Conservation (phyloP, 1,284 basidiomycete species). For the Trichosporon coremiiforme region DNA sequence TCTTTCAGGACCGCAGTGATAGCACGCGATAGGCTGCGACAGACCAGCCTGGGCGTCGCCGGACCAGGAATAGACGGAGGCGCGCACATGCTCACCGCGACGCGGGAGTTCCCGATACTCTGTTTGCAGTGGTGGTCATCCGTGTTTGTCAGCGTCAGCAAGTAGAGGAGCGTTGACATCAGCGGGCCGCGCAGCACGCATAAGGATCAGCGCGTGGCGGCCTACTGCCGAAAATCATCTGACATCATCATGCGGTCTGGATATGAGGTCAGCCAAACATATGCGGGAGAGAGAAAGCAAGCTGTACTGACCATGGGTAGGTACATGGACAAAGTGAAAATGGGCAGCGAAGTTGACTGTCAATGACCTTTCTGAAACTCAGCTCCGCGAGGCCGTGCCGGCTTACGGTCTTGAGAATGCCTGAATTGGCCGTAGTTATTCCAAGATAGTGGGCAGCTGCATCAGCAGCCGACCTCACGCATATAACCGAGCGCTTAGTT, state of each 20-base stretch:
- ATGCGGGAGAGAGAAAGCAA: not conserved
- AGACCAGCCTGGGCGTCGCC: not conserved
- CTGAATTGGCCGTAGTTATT: not conserved
- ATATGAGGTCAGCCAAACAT: not conserved
- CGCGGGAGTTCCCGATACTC: not conserved
- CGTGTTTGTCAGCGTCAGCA: not conserved
- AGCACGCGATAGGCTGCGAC: not conserved
- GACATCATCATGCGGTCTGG: not conserved
- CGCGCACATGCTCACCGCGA: not conserved
- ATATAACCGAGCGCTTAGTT: no score
- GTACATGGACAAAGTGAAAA: no score
- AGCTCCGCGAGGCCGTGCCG: no score
- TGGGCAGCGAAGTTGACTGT: no score
- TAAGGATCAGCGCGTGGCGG: not conserved
- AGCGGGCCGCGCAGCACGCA: not conserved
- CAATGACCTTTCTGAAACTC: no score
- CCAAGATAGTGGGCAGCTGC: not conserved
- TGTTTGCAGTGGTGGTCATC: not conserved
- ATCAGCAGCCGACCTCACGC: no score
- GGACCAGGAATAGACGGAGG: not conserved
- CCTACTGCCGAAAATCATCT: not conserved
- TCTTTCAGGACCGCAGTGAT: not conserved
- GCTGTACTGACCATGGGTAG: no score
- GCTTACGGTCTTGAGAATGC: not conserved
- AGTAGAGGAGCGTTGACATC: not conserved